phyloP scores from a whole-genome alignment of 352 stramenopile genomes.

The Elongisporangium anandrum region DNA sequence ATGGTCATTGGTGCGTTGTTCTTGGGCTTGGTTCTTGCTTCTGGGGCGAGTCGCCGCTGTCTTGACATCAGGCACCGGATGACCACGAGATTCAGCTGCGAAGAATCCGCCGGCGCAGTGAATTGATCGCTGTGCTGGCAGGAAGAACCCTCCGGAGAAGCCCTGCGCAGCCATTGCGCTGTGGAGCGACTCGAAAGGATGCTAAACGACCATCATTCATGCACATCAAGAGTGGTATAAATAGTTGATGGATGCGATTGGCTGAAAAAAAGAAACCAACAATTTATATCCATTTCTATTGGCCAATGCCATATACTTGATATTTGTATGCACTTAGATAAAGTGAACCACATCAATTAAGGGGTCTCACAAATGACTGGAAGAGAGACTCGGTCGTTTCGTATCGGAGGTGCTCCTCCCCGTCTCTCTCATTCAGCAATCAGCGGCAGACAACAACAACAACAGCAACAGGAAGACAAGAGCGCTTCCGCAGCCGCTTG shows the following conservation, averaged over 20 bases:
- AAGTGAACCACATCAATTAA: background rate
- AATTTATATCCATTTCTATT: too few relatives aligned
- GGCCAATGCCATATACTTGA: background rate
- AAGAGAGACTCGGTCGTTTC: background rate
- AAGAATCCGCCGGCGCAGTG: slow-evolving; percentile 57
- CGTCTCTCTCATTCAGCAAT: too few relatives aligned
- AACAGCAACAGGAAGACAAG: background rate
- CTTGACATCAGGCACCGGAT: background rate
- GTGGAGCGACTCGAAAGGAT: background rate
- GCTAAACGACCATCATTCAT: background rate
- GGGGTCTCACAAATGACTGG: background rate
- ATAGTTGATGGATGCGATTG: background rate
- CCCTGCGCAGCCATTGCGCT: slow-evolving; percentile 15
- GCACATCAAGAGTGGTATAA: too few relatives aligned
- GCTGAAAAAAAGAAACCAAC: background rate
- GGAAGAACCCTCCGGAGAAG: slow-evolving; percentile 50
- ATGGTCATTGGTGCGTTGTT: background rate
- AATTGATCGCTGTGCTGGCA: slow-evolving; percentile 46
- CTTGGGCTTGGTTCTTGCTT: slow-evolving; percentile 1
- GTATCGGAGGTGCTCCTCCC: background rate
- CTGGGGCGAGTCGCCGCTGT: slow-evolving; percentile 1
- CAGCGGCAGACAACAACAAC: background rate
- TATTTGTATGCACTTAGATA: background rate
- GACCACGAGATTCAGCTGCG: slow-evolving; percentile 12
- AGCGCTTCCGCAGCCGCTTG: background rate